A percentile compares a stretch with the other conserved stretches of the same genome.
Evolutionary conservation across 2,329 filamentous ascomycete genomes (phyloP).

Genomic region (Fusarium austroafricanum): DNA sequence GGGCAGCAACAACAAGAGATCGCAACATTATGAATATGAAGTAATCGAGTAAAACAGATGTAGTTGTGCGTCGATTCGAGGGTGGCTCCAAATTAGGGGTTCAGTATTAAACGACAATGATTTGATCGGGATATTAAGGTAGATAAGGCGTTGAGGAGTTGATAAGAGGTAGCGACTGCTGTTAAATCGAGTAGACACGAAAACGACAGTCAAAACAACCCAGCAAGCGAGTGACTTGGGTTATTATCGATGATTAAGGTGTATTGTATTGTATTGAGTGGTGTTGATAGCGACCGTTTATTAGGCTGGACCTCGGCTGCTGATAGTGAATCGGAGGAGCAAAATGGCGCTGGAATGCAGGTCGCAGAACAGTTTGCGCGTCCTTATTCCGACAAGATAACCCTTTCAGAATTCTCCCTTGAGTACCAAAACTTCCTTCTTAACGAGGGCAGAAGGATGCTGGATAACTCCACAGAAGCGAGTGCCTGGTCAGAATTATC

Average conservation of each 20-base stretch:
- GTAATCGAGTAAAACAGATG: constrained; percentile 14
- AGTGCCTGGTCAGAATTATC: constrained; percentile 6
- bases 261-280: background rate
- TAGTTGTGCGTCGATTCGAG: constrained; percentile 8
- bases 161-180: constrained; percentile 24
- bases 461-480: background rate
- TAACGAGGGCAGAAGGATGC: constrained; percentile 19
- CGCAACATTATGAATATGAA: constrained; percentile 48
- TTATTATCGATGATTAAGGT: constrained; percentile 17
- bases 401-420: constrained; percentile 6
- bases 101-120: constrained; percentile 15
- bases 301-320: constrained; percentile 16
- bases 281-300: constrained; percentile 9
- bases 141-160: constrained; percentile 11
- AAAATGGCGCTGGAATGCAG: constrained; percentile 37
- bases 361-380: constrained; percentile 36
- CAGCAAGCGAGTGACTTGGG: constrained; percentile 36
- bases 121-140: constrained; percentile 13
- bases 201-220: constrained; percentile 24
- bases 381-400: constrained; percentile 5
- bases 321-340: constrained; percentile 8
- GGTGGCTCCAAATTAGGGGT: constrained; percentile 7
- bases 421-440: constrained; percentile 10
- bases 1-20: constrained; percentile 47
- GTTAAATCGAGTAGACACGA: background rate